These are phyloP conservation scores for Coemansia sp. DNA, from an alignment of 371 early-diverging fungal species.

Conservation along the genomic window DNA sequence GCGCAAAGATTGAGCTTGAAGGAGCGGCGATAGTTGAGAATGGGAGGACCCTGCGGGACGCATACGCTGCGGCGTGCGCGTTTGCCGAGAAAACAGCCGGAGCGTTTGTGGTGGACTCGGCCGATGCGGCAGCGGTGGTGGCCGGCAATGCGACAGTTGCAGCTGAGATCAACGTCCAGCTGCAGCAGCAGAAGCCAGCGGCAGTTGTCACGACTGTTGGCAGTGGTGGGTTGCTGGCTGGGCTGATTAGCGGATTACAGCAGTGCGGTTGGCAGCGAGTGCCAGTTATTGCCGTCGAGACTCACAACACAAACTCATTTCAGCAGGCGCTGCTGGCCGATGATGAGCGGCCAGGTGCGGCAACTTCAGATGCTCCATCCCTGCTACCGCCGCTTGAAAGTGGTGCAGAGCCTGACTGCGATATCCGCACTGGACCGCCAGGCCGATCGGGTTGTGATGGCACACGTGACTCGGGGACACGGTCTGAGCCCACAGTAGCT, in stretches of 20 bases:
- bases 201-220: slow-evolving; percentile 70
- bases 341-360: not conserved
- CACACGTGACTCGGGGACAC: not conserved
- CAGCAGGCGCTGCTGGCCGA: slow-evolving; percentile 66
- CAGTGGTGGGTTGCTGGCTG: slow-evolving; percentile 72
- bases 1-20: slow-evolving; percentile 61
- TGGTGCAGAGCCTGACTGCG: not conserved
- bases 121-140: slow-evolving; percentile 64
- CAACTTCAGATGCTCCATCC: slow-evolving; percentile 4
- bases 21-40: slow-evolving; percentile 61
- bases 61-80: slow-evolving; percentile 17
- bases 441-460: no score
- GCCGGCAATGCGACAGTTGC: slow-evolving; percentile 66
- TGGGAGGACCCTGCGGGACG: slow-evolving; percentile 55
- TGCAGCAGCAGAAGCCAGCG: slow-evolving; percentile 60
- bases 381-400: slow-evolving; percentile 31
- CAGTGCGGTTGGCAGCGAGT: slow-evolving; percentile 62
- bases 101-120: slow-evolving; percentile 65
- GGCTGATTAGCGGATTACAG: slow-evolving; percentile 64
- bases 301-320: slow-evolving; percentile 71
- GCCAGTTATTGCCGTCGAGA: slow-evolving; percentile 72
- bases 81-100: slow-evolving; percentile 23
- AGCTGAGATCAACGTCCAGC: slow-evolving; percentile 64
- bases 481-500: slow-evolving; percentile 35
- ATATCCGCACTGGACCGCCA: not conserved